phyloP scores from a whole-genome alignment of 2,329 filamentous ascomycete genomes.

The Xylariomycetidae sp. region DNA sequence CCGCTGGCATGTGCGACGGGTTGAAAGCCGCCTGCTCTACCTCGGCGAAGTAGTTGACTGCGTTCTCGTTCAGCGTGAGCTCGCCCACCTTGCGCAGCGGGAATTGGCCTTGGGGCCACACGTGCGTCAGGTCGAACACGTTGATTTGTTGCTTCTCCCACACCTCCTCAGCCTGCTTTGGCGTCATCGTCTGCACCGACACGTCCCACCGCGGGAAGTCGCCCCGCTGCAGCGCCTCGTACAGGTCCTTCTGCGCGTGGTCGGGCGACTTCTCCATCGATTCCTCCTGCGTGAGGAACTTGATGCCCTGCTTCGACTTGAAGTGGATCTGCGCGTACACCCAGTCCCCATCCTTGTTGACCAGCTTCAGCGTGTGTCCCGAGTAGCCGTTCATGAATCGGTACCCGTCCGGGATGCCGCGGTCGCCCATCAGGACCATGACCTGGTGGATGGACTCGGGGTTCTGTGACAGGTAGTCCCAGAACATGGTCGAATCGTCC shows the following conservation, averaged over 20 bases:
- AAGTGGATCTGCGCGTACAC: conserved; percentile 61
- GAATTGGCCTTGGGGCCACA: conserved; percentile 59
- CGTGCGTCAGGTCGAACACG: conserved; percentile 64
- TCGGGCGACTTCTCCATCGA: conserved; percentile 56
- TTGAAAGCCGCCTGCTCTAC: conserved; percentile 66
- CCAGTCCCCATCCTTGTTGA: conserved; percentile 59
- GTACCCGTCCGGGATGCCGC: conserved; percentile 59
- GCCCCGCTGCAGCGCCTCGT: conserved; percentile 54
- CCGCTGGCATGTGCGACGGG: conserved; percentile 60
- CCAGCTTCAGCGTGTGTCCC: conserved; percentile 61
- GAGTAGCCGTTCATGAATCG: conserved; percentile 64
- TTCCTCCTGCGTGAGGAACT: conserved; percentile 53
- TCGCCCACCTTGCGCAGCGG: conserved; percentile 56
- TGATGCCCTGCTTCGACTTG: conserved; percentile 57
- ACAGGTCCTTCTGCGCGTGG: conserved; percentile 57
- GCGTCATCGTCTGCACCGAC: conserved; percentile 57
- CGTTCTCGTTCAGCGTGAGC: conserved; percentile 59
- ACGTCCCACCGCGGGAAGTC: conserved; percentile 59
- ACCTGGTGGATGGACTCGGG: conserved; percentile 59
- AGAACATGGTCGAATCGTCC: conserved; percentile 56
- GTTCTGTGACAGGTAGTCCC: conserved; percentile 58
- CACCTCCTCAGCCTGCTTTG: conserved; percentile 37
- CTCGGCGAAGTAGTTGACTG: conserved; percentile 63
- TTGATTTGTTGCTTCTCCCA: conserved; percentile 56
- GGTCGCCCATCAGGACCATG: conserved; percentile 61